A percentile compares a stretch with the other conserved stretches of the same genome.
phyloP scores from a whole-genome alignment of 441 rosid species.

The Populus hybrid region DNA sequence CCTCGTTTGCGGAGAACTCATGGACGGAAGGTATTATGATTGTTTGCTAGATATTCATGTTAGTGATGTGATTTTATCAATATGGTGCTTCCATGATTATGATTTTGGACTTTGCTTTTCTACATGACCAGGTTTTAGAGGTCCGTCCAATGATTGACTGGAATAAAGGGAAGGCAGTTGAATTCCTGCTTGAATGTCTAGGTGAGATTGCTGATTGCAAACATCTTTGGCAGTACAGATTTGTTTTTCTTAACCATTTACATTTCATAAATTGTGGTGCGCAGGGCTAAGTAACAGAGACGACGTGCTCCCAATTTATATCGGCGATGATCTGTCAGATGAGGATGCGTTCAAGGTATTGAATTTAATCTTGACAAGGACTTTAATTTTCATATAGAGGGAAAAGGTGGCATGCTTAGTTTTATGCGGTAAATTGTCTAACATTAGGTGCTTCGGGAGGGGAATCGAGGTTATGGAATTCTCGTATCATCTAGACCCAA shows the following conservation, averaged over 20 bases:
- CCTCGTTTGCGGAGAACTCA: conserved; percentile 84
- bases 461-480: conserved; percentile 68
- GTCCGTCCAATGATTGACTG: conserved; percentile 89
- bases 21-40: conserved; percentile 80
- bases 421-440: neutral
- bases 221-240: neutral
- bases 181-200: conserved; percentile 80
- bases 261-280: neutral
- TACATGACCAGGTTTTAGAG: conserved; percentile 70
- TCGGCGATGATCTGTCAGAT: conserved; percentile 84
- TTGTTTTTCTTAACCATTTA: neutral
- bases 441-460: conserved; percentile 55
- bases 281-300: conserved; percentile 55
- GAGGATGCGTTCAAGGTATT: conserved; percentile 95
- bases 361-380: neutral
- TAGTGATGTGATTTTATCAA: neutral
- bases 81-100: neutral
- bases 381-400: neutral
- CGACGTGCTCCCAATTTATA: conserved; percentile 73
- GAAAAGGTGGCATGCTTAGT: neutral
- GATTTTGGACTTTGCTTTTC: neutral
- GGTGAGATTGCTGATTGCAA: conserved; percentile 34
- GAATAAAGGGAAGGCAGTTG: conserved; percentile 93
- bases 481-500: conserved; percentile 76
- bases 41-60: neutral